Conservation (phyloP, 306 rosid species). For the Sicyos baderoa region DNA sequence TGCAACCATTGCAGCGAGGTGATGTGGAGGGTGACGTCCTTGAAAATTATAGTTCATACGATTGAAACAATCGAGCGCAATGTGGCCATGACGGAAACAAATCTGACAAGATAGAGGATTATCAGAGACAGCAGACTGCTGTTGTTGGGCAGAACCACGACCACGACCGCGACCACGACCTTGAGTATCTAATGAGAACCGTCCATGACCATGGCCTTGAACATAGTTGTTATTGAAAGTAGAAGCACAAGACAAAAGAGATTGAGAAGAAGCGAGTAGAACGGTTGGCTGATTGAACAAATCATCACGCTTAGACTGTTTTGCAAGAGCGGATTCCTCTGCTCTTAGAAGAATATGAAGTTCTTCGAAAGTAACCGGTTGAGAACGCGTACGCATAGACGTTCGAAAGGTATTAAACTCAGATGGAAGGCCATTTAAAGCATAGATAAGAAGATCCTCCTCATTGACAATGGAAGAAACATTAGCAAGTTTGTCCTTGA, state of each 20-base stretch:
- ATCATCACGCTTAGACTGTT: slow-evolving; percentile 3
- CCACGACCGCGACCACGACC: not conserved
- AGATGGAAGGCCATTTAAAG: slow-evolving; percentile 9
- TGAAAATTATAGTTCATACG: slow-evolving; percentile 13
- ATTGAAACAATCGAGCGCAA: slow-evolving; percentile 7
- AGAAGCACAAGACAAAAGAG: not conserved
- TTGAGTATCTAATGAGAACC: not conserved
- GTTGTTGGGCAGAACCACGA: not conserved
- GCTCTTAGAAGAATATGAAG: slow-evolving; percentile 1
- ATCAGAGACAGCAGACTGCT: not conserved
- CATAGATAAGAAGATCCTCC: slow-evolving; percentile 15
- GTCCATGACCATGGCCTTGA: slow-evolving; percentile 1
- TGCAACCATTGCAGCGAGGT: slow-evolving; percentile 9
- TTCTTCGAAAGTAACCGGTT: slow-evolving; percentile 7
- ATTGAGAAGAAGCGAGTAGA: not conserved
- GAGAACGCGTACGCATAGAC: slow-evolving; percentile 9
- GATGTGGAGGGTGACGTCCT: slow-evolving; percentile 9
- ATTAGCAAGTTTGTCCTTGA: slow-evolving; percentile 11
- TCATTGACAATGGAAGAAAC: slow-evolving; percentile 3
- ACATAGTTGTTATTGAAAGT: slow-evolving; percentile 1
- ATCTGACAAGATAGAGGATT: not conserved
- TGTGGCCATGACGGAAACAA: slow-evolving; percentile 9
- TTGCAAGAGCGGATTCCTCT: not conserved
- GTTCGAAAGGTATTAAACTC: slow-evolving; percentile 7
- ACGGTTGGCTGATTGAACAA: not conserved